Percentiles rank a stretch among this genome's conserved stretches.
These are phyloP conservation scores for Phialocephala subalpina DNA, from an alignment of 2,329 filamentous ascomycete species.

Conservation along the genomic window DNA sequence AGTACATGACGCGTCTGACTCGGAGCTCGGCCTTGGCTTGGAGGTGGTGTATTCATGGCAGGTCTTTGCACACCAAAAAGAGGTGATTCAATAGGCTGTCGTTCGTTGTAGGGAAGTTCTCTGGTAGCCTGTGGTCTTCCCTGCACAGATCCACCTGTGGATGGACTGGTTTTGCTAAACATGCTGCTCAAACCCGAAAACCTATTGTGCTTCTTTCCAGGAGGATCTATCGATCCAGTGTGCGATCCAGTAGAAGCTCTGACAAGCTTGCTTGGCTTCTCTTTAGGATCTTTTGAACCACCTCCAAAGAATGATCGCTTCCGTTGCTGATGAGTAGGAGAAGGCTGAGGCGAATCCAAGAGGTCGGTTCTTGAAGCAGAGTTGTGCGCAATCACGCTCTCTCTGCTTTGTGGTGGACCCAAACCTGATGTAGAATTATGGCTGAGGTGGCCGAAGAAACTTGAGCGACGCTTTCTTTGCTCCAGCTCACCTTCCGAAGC, in stretches of 20 bases:
- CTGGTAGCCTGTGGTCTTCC: conserved; percentile 24
- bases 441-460: conserved; percentile 47
- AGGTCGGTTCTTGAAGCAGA: conserved; percentile 42
- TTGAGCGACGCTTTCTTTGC: conserved; percentile 49
- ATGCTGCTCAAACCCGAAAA: conserved; percentile 49
- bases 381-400: conserved; percentile 42
- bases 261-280: conserved; percentile 40
- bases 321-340: conserved; percentile 43
- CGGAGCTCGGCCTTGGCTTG: conserved; percentile 13
- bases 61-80: background rate
- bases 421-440: conserved; percentile 34
- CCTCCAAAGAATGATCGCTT: conserved; percentile 50
- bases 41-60: conserved; percentile 5
- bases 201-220: conserved; percentile 50
- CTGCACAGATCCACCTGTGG: conserved; percentile 10
- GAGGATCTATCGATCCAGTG: conserved; percentile 25
- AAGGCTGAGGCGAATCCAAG: conserved; percentile 29
- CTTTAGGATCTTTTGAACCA: conserved; percentile 28
- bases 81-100: conserved; percentile 29
- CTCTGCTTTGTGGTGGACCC: conserved; percentile 42
- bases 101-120: conserved; percentile 26
- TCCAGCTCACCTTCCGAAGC: conserved; percentile 49
- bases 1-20: conserved; percentile 29
- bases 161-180: conserved; percentile 33
- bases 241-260: conserved; percentile 34